Percentiles rank a stretch among this genome's conserved stretches.
phyloP scores from a whole-genome alignment of 1,284 basidiomycete genomes.

The Mrakiaceae sp. region DNA sequence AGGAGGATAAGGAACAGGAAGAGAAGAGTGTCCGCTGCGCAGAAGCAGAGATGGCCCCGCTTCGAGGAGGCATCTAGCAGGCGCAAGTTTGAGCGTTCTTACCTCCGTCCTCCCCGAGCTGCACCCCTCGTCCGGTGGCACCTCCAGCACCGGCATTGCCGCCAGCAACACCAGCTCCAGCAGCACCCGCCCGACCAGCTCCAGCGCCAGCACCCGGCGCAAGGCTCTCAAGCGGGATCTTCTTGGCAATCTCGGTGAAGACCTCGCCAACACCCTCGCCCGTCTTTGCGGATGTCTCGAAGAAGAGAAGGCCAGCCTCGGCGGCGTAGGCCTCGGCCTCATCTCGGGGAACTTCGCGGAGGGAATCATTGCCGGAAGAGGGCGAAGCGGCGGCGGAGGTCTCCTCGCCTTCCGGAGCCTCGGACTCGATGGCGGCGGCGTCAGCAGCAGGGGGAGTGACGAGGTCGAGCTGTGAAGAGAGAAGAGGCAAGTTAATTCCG shows the following conservation, averaged over 20 bases:
- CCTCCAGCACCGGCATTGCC: conserved; percentile 36
- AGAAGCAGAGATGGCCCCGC: not conserved
- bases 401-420: conserved; percentile 20
- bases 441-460: conserved; percentile 52
- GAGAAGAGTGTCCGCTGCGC: not conserved
- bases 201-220: conserved; percentile 49
- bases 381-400: conserved; percentile 42
- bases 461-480: conserved; percentile 52
- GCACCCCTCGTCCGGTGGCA: conserved; percentile 39
- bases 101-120: conserved; percentile 55
- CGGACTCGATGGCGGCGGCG: conserved; percentile 33
- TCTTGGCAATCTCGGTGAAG: conserved; percentile 97
- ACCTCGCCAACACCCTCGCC: conserved; percentile 93
- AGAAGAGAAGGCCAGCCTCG: conserved; percentile 78
- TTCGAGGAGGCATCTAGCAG: not conserved
- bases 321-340: conserved; percentile 94
- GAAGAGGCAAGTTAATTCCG: not conserved
- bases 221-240: conserved; percentile 86
- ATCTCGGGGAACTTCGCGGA: conserved; percentile 78
- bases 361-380: conserved; percentile 45
- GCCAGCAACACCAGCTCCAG: conserved; percentile 44
- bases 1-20: not conserved
- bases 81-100: conserved; percentile 57
- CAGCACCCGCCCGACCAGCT: conserved; percentile 47
- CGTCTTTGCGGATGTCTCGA: conserved; percentile 96